Conservation (phyloP, 345 rosid species). For the Sapria himalayana region DNA sequence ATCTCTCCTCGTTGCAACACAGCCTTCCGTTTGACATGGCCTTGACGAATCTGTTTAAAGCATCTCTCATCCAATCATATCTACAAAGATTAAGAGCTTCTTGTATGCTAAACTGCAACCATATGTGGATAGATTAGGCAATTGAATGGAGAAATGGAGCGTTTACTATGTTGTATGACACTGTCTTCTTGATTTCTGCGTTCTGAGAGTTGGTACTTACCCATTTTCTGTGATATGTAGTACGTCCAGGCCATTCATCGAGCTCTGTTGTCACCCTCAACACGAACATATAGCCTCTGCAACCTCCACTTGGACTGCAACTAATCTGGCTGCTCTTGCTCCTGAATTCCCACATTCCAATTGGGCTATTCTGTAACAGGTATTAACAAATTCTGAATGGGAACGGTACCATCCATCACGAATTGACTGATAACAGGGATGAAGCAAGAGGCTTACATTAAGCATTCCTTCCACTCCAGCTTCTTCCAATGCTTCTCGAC, state of each 20-base stretch:
- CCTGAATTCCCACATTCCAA: slow-evolving; percentile 51
- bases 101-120: slow-evolving; percentile 26
- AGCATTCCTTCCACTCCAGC: slow-evolving; percentile 79
- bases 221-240: slow-evolving; percentile 41
- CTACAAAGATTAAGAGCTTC: slow-evolving; percentile 50
- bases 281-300: slow-evolving; percentile 61
- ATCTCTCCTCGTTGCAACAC: no score
- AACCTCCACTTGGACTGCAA: slow-evolving; percentile 27
- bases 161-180: no score
- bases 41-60: slow-evolving; percentile 28
- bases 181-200: background rate
- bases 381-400: no score
- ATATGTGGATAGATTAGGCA: no score
- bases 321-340: slow-evolving; percentile 36
- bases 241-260: slow-evolving; percentile 62
- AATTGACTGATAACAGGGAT: no score
- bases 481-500: slow-evolving; percentile 86
- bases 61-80: slow-evolving; percentile 71
- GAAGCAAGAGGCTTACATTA: slow-evolving; percentile 24
- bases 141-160: no score
- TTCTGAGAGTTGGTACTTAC: slow-evolving; percentile 10
- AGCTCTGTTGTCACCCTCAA: slow-evolving; percentile 65
- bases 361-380: slow-evolving; percentile 32
- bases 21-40: slow-evolving; percentile 10
- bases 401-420: no score